These are phyloP conservation scores for Moniliella sp. DNA, from an alignment of 1,284 basidiomycete genomes.

Conservation along the genomic window DNA sequence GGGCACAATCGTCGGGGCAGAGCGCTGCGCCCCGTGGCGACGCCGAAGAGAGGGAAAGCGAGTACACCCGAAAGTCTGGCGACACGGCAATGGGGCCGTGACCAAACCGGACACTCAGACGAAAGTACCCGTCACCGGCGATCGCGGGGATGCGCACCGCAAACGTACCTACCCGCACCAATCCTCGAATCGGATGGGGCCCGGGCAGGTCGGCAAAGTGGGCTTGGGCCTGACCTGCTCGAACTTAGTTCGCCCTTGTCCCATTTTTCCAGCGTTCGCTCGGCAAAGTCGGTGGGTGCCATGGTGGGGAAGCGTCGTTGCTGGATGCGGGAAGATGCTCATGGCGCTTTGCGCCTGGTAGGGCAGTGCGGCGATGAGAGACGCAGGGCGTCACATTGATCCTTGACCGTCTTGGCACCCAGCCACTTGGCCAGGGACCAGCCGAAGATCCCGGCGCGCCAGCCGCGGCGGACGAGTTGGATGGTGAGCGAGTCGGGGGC, in stretches of 20 bases:
- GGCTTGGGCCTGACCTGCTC: too few relatives aligned
- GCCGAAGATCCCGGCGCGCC: slow-evolving; percentile 15
- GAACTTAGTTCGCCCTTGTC: too few relatives aligned
- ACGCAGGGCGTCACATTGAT: slow-evolving; percentile 17
- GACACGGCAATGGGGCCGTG: slow-evolving; percentile 5
- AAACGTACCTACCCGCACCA: slow-evolving; percentile 7
- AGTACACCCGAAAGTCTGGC: slow-evolving; percentile 16
- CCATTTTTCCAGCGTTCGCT: too few relatives aligned
- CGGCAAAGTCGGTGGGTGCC: too few relatives aligned
- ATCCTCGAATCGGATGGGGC: too few relatives aligned
- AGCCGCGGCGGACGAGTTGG: slow-evolving; percentile 14
- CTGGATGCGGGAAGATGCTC: too few relatives aligned
- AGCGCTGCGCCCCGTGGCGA: slow-evolving; percentile 14
- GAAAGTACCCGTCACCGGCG: slow-evolving; percentile 19
- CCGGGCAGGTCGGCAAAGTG: too few relatives aligned
- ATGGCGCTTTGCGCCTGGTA: too few relatives aligned
- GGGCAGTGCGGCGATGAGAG: too few relatives aligned
- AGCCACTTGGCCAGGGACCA: slow-evolving; percentile 13
- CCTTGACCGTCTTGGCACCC: slow-evolving; percentile 8
- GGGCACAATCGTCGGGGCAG: slow-evolving; percentile 15
- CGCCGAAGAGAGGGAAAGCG: slow-evolving; percentile 15
- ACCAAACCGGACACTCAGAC: slow-evolving; percentile 4
- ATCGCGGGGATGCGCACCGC: slow-evolving; percentile 12
- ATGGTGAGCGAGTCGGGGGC: slow-evolving; percentile 7
- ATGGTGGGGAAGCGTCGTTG: too few relatives aligned